Evolutionary conservation across 129 eudicot genomes (phyloP).

Genomic region (Flaveria sonorensis): DNA sequence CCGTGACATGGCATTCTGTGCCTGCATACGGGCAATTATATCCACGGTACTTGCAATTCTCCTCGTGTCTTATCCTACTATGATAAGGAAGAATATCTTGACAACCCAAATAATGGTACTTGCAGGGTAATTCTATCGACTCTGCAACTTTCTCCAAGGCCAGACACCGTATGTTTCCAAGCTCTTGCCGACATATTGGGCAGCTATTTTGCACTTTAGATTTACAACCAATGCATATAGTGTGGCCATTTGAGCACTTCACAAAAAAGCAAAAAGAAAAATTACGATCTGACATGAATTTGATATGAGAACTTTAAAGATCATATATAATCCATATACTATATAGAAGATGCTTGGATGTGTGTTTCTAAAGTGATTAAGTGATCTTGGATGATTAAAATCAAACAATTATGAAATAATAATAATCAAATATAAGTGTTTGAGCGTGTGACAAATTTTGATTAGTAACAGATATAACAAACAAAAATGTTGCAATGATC

Average conservation of each 20-base stretch:
- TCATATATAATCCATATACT: neutral
- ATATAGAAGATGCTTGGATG: neutral
- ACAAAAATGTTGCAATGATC: neutral
- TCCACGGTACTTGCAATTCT: constrained; percentile 54
- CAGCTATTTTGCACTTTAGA: constrained; percentile 53
- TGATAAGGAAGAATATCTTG: constrained; percentile 53
- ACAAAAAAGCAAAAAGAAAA: neutral
- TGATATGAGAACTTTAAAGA: neutral
- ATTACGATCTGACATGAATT: neutral
- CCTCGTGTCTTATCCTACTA: constrained; percentile 50
- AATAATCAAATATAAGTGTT: too few relatives aligned
- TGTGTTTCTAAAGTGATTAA: too few relatives aligned
- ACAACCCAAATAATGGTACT: constrained; percentile 52
- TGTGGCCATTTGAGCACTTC: constrained; percentile 72
- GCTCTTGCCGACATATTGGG: constrained; percentile 57
- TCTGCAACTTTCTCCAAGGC: constrained; percentile 68
- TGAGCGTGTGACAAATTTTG: too few relatives aligned
- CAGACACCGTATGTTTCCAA: constrained; percentile 66
- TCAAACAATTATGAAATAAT: too few relatives aligned
- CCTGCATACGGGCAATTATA: constrained; percentile 69
- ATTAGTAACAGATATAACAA: neutral
- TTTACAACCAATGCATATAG: constrained; percentile 53
- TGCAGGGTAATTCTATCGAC: constrained; percentile 62
- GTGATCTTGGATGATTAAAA: too few relatives aligned
- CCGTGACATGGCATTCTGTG: constrained; percentile 52